Percentiles rank a stretch among this genome's conserved stretches.
Evolutionary conservation across 108 stramenopile genomes (phyloP).

Genomic region (Parietichytrium sp.): DNA sequence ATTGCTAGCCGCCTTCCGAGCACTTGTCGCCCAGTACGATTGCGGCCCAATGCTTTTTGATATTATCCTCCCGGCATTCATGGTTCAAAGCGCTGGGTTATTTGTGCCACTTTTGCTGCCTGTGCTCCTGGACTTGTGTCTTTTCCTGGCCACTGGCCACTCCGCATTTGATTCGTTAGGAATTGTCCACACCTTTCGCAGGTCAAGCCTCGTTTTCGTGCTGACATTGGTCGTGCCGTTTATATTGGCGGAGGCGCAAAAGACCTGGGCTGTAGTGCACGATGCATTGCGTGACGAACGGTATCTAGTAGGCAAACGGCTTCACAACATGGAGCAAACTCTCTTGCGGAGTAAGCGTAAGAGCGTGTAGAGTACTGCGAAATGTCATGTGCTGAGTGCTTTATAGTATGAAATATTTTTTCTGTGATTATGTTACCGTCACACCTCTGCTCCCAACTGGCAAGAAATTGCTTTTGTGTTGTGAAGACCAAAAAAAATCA

Average conservation of each 20-base stretch:
- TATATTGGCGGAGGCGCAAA: not conserved
- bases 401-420: too few species aligned
- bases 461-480: too few species aligned
- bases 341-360: too few species aligned
- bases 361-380: too few species aligned
- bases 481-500: too few species aligned
- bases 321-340: constrained; percentile 40
- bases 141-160: not conserved
- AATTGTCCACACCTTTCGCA: not conserved
- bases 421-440: too few species aligned
- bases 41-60: too few species aligned
- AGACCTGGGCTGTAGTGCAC: not conserved
- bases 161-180: not conserved
- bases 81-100: not conserved
- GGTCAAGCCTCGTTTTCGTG: not conserved
- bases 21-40: too few species aligned
- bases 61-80: too few species aligned
- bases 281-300: constrained; percentile 24
- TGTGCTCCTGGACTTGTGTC: not conserved
- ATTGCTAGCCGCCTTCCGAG: too few species aligned
- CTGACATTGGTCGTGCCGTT: not conserved
- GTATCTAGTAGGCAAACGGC: constrained; percentile 3
- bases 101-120: not conserved
- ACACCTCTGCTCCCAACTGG: too few species aligned
- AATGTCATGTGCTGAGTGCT: too few species aligned